Evolutionary conservation across 2,329 filamentous ascomycete genomes (phyloP).

Genomic region (Aureobasidium vineae): DNA sequence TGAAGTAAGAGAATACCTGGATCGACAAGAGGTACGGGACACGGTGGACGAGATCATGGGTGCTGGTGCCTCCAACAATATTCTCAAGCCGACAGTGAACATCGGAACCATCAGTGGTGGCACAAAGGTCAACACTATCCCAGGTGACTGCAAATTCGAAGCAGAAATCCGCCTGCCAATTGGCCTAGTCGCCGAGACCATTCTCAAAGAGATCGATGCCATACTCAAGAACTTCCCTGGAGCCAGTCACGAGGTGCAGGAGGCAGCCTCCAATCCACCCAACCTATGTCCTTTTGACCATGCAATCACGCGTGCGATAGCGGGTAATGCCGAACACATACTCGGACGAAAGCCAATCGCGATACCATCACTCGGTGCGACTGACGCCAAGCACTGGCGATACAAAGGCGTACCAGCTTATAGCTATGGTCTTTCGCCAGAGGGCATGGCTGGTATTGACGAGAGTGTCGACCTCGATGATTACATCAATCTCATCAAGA

Average conservation of each 20-base stretch:
- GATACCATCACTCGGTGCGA: conserved; percentile 43
- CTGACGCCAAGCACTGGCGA: conserved; percentile 45
- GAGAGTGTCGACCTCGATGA: conserved; percentile 37
- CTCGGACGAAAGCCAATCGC: conserved; percentile 35
- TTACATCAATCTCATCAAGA: conserved; percentile 37
- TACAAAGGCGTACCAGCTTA: conserved; percentile 42
- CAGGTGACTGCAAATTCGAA: conserved; percentile 42
- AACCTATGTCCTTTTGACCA: conserved; percentile 39
- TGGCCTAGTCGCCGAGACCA: conserved; percentile 37
- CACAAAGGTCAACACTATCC: conserved; percentile 47
- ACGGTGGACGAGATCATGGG: conserved; percentile 43
- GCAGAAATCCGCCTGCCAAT: conserved; percentile 45
- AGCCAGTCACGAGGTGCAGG: conserved; percentile 36
- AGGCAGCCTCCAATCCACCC: conserved; percentile 40
- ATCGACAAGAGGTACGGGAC: conserved; percentile 35
- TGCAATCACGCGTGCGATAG: conserved; percentile 36
- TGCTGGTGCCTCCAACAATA: conserved; percentile 37
- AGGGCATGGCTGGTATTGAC: conserved; percentile 35
- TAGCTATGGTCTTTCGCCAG: conserved; percentile 39
- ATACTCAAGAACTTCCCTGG: conserved; percentile 36
- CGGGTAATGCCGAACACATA: conserved; percentile 35
- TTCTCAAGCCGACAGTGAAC: conserved; percentile 42
- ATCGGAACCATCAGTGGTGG: conserved; percentile 46
- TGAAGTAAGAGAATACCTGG: conserved; percentile 36
- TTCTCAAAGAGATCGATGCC: conserved; percentile 36